Conservation (phyloP, 805 yeast genomes). For the Kodamaea kaohsiungensis region DNA sequence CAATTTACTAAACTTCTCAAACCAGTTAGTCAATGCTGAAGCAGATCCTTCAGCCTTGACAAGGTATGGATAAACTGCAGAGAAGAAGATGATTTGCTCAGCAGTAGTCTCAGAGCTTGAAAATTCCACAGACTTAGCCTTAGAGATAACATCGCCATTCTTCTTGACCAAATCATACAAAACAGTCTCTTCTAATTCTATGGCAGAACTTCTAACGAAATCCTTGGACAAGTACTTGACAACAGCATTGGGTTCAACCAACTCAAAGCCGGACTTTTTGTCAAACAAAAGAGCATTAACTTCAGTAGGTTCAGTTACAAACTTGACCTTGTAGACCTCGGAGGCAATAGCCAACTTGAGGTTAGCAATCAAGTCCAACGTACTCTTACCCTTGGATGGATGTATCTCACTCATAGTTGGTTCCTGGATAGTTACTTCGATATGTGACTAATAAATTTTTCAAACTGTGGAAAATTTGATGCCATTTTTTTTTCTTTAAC, state of each 20-base stretch:
- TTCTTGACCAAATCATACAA: conserved; percentile 43
- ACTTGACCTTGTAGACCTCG: conserved; percentile 13
- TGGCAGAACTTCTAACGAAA: conserved; percentile 36
- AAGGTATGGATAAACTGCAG: conserved; percentile 51
- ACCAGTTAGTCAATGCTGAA: conserved; percentile 34
- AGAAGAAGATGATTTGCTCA: conserved; percentile 58
- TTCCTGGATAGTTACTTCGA: not conserved
- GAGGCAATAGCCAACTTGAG: conserved; percentile 27
- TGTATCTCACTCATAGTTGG: conserved; percentile 6
- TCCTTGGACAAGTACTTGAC: conserved; percentile 61
- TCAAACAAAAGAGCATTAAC: conserved; percentile 17
- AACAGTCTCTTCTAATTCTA: conserved; percentile 46
- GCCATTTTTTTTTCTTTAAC: not conserved
- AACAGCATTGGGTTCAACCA: conserved; percentile 68
- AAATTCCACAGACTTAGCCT: conserved; percentile 8
- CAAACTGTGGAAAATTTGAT: conserved; percentile 2
- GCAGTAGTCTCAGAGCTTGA: conserved; percentile 37
- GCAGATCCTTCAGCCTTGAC: conserved; percentile 1
- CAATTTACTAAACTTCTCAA: conserved; percentile 36
- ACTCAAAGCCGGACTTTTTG: conserved; percentile 42
- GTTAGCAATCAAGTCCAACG: conserved; percentile 24
- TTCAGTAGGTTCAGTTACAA: conserved; percentile 5
- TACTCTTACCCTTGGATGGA: conserved; percentile 13
- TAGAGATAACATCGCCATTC: conserved; percentile 24
- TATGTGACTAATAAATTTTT: conserved; percentile 6